These are phyloP conservation scores for Lomentospora prolificans DNA, from an alignment of 2,329 filamentous ascomycete genomes.

Conservation along the genomic window DNA sequence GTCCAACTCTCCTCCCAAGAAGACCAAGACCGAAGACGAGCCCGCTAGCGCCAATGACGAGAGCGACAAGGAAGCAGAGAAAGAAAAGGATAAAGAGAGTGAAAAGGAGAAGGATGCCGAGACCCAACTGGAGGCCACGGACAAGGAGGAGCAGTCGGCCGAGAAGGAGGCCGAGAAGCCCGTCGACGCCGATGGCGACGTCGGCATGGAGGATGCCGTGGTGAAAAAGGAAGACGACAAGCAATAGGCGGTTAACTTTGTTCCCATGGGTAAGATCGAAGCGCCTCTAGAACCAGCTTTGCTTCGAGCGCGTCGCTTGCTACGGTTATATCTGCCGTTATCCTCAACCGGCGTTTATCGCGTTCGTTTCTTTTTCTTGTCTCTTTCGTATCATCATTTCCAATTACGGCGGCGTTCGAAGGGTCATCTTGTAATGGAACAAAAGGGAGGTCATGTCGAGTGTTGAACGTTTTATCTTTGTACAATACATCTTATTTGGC, in stretches of 20 bases:
- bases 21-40: background rate
- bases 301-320: too few relatives aligned
- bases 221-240: slow-evolving; percentile 8
- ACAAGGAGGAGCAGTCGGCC: slow-evolving; percentile 11
- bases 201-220: slow-evolving; percentile 7
- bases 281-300: background rate
- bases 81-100: slow-evolving; percentile 9
- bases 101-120: slow-evolving; percentile 5
- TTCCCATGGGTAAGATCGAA: background rate
- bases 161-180: slow-evolving; percentile 3
- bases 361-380: background rate
- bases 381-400: background rate
- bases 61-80: slow-evolving; percentile 19
- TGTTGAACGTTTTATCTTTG: background rate
- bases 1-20: slow-evolving; percentile 9
- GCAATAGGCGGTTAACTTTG: background rate
- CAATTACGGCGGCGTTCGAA: background rate
- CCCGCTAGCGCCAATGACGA: slow-evolving; percentile 18
- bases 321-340: too few relatives aligned
- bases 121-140: slow-evolving; percentile 6
- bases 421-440: background rate
- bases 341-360: too few relatives aligned
- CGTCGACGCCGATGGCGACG: slow-evolving; percentile 8
- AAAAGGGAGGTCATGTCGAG: background rate
- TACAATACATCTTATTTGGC: too few relatives aligned